Evolutionary conservation across 106 monocot species (phyloP).

Genomic region (Platanthera guangdongensis): DNA sequence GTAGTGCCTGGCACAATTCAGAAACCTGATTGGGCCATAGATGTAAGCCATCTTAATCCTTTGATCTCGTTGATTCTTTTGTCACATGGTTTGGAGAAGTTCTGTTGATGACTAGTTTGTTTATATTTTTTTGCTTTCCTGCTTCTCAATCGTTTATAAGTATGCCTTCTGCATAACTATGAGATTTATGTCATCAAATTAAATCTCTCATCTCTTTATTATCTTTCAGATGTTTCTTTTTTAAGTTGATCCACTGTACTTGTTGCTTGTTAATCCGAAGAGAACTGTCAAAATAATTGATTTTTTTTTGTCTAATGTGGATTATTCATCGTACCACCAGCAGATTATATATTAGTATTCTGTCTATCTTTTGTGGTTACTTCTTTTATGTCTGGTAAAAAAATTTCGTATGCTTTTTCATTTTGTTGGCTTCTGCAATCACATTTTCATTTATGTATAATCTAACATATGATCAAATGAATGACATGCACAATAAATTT

Average conservation of each 20-base stretch:
- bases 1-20: constrained; percentile 54
- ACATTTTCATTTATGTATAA: not conserved
- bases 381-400: not conserved
- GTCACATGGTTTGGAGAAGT: not conserved
- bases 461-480: no score
- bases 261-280: not conserved
- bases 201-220: not conserved
- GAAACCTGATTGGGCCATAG: constrained; percentile 91
- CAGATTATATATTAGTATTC: not conserved
- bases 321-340: not conserved
- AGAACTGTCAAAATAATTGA: not conserved
- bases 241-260: not conserved
- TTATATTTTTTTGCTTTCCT: not conserved
- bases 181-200: not conserved
- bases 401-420: not conserved
- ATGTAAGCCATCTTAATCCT: constrained; percentile 47
- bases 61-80: not conserved
- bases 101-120: not conserved
- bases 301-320: not conserved
- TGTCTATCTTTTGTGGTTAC: not conserved
- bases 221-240: not conserved
- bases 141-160: not conserved
- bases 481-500: no score
- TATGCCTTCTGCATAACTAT: not conserved
- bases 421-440: not conserved